Evolutionary conservation across 2,329 filamentous ascomycete species (phyloP), one percentile per base, ranked within the genome.

Genomic region (Hypoxylon sp.): DNA sequence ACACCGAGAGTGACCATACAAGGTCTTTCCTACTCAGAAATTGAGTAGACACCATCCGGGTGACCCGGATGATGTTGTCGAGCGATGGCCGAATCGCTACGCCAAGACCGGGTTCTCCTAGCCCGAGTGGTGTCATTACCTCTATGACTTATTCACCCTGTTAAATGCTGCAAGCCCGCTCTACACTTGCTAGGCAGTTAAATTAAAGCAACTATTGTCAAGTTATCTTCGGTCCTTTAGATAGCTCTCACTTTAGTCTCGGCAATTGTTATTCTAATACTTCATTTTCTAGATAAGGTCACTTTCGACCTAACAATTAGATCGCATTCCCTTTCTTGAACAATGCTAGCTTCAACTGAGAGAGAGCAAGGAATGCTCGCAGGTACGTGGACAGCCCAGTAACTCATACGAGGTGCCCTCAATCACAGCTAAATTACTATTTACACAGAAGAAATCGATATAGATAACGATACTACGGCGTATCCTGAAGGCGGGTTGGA

Each of bases 401-500:
- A 23, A 45, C 11, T 0, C 1, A 1, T 7, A 13, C 1, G 17
- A 45, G 21, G 3, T 9, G 2, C 23, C 10, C 21, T 23, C 41
- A 11, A 10, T 45, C 28, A 7, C 6, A 7, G 21, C 41, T 45
- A 23, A 45, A 45, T 11, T 2, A n/a, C 6, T n/a, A 36, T 36
- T 45, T 9, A 9, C 6, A 45, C 9, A 21, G 41, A 45, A 19
- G 41, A 23, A 23, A 19, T 23, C 41, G 21, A 19, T 45, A 13
- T 45, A 19, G 41, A 45, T 11, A n/a, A 45, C 7, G 41, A 45
- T 9, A 23, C 41, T 2, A 10, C 41, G 3, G 7, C 41, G 41
- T 45, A n/a, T 80, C 57, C 57, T 10, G 57, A 60, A 21, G 91
- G 91, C 23, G 91, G 91, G 1, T 76, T 83, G 7, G 78, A 85